Conservation (phyloP, 371 early-diverging fungal species). For the Mortierella sp. region DNA sequence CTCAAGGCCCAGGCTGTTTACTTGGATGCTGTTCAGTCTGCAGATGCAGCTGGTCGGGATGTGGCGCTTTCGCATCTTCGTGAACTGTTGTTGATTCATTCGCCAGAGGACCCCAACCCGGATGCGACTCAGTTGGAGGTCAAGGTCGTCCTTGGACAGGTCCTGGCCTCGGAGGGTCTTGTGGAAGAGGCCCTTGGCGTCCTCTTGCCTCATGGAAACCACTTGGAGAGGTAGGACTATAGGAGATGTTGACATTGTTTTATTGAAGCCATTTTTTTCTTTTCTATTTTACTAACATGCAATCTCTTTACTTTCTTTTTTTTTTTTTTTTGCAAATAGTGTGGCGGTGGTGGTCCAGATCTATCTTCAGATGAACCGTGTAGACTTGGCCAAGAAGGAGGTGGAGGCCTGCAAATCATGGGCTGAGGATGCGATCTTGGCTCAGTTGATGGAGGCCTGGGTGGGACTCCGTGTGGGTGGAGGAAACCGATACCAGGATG, state of each 20-base stretch:
- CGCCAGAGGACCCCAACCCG: slow-evolving; percentile 35
- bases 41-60: slow-evolving; percentile 42
- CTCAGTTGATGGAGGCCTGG: slow-evolving; percentile 96
- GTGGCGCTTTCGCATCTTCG: slow-evolving; percentile 42
- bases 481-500: slow-evolving; percentile 86
- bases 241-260: background rate
- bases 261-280: background rate
- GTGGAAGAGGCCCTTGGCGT: slow-evolving; percentile 74
- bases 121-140: slow-evolving; percentile 43
- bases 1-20: slow-evolving; percentile 52
- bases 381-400: slow-evolving; percentile 89
- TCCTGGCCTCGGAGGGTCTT: slow-evolving; percentile 56
- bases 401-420: slow-evolving; percentile 77
- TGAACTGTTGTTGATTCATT: slow-evolving; percentile 33
- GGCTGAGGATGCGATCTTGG: slow-evolving; percentile 91
- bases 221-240: slow-evolving; percentile 78
- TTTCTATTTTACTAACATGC: slow-evolving; percentile 14
- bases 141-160: slow-evolving; percentile 61
- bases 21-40: slow-evolving; percentile 49
- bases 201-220: slow-evolving; percentile 74
- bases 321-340: slow-evolving; percentile 51
- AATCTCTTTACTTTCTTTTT: background rate
- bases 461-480: slow-evolving; percentile 80
- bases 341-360: slow-evolving; percentile 82
- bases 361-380: slow-evolving; percentile 82